phyloP scores from a whole-genome alignment of 148 eudicot genomes.

The Fagopyrum tataricum region DNA sequence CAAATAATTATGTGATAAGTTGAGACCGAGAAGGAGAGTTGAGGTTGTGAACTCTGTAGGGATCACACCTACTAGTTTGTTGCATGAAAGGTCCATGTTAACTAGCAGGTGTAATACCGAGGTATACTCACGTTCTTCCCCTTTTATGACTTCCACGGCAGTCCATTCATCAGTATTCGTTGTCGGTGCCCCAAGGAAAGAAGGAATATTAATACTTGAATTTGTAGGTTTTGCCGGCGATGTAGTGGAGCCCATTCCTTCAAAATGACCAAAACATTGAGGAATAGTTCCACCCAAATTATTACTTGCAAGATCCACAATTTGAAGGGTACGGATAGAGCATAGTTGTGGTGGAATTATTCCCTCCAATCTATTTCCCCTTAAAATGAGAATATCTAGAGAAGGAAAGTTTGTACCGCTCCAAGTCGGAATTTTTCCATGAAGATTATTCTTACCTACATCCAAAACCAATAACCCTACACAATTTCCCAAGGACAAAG shows the following conservation, averaged over 20 bases:
- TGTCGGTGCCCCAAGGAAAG: no score
- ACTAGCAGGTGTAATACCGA: no score
- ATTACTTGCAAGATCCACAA: conserved; percentile 30
- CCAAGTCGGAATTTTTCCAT: conserved; percentile 22
- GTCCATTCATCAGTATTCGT: no score
- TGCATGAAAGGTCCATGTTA: no score
- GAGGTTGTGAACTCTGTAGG: no score
- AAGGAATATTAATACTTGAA: no score
- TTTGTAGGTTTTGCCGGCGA: no score
- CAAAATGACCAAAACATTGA: neutral
- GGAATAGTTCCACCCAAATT: conserved; percentile 18
- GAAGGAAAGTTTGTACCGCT: neutral
- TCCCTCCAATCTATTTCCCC: conserved; percentile 18
- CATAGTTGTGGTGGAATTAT: conserved; percentile 27
- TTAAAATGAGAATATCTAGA: conserved; percentile 6
- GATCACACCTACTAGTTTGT: no score
- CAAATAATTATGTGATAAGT: no score
- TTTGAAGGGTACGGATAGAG: conserved; percentile 18
- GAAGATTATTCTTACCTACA: conserved; percentile 30
- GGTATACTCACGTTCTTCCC: no score
- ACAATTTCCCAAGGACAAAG: neutral
- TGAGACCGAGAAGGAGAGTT: no score
- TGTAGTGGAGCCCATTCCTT: neutral
- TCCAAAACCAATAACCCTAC: conserved; percentile 17
- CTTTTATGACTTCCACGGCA: no score